Evolutionary conservation across 805 yeast genomes (phyloP).

Genomic region (Ascoidea asiatica): DNA sequence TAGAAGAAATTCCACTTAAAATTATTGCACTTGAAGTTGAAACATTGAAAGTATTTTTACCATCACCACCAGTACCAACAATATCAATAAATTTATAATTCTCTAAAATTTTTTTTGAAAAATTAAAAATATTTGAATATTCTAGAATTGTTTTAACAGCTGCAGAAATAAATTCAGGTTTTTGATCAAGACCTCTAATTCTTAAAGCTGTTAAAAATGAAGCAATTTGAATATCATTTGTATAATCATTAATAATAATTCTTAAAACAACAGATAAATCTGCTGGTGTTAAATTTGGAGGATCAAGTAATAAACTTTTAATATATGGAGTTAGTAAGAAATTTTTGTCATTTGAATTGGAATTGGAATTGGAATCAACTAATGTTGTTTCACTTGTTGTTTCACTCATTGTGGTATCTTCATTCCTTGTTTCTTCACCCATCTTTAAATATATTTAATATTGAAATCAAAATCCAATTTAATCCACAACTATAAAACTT

Average conservation of each 20-base stretch:
- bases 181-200: slow-evolving; percentile 61
- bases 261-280: slow-evolving; percentile 13
- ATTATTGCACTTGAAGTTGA: slow-evolving; percentile 91
- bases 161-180: slow-evolving; percentile 70
- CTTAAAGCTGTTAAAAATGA: slow-evolving; percentile 73
- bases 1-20: slow-evolving; percentile 68
- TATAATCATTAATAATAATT: slow-evolving; percentile 7
- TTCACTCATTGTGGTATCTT: too few relatives aligned
- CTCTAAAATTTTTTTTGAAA: slow-evolving; percentile 32
- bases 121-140: slow-evolving; percentile 33
- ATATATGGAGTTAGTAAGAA: slow-evolving; percentile 6
- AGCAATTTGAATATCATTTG: slow-evolving; percentile 39
- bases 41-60: slow-evolving; percentile 93
- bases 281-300: slow-evolving; percentile 6
- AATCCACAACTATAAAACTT: too few relatives aligned
- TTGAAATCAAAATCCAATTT: too few relatives aligned
- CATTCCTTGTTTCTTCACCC: too few relatives aligned
- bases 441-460: too few relatives aligned
- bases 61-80: slow-evolving; percentile 99
- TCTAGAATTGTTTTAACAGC: slow-evolving; percentile 69
- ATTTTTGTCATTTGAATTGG: slow-evolving; percentile 18
- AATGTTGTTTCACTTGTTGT: slow-evolving; percentile 35
- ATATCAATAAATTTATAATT: slow-evolving; percentile 59
- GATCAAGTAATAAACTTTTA: slow-evolving; percentile 4
- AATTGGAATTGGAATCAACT: slow-evolving; percentile 65